phyloP scores from a whole-genome alignment of 1,284 basidiomycete genomes.

The Pseudozyma pruni region DNA sequence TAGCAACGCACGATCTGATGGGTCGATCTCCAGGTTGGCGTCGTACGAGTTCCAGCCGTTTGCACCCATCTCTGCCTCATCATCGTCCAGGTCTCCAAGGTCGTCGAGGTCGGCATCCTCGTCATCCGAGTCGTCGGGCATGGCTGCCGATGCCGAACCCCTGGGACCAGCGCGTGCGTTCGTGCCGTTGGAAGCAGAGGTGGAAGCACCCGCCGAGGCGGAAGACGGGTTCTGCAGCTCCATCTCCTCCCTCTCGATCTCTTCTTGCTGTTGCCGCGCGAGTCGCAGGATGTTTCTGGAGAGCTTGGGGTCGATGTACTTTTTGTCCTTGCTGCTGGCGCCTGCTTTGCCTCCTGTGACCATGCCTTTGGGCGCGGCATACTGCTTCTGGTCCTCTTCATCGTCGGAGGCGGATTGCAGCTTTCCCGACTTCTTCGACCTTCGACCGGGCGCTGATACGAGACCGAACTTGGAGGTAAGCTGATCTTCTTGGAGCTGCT shows the following conservation, averaged over 20 bases:
- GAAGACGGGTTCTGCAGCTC: constrained; percentile 39
- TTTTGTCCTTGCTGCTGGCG: constrained; percentile 39
- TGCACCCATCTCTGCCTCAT: constrained; percentile 61
- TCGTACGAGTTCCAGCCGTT: constrained; percentile 55
- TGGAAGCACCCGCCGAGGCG: constrained; percentile 15
- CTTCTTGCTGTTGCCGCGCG: constrained; percentile 91
- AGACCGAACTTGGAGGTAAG: constrained; percentile 51
- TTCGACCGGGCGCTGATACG: constrained; percentile 49
- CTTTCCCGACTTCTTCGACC: constrained; percentile 33
- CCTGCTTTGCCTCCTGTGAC: constrained; percentile 55
- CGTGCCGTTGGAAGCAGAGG: constrained; percentile 62
- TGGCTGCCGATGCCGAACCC: constrained; percentile 28
- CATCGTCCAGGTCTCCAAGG: constrained; percentile 54
- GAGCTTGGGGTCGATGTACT: constrained; percentile 73
- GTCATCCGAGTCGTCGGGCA: constrained; percentile 70
- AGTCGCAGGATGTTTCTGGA: constrained; percentile 91
- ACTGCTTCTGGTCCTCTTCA: constrained; percentile 31
- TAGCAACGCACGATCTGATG: constrained; percentile 62
- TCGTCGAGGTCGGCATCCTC: constrained; percentile 58
- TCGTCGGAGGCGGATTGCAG: constrained; percentile 30
- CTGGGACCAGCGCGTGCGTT: constrained; percentile 60
- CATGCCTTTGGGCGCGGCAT: constrained; percentile 44
- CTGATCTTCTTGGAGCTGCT: constrained; percentile 52
- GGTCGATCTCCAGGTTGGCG: constrained; percentile 62
- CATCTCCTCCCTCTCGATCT: constrained; percentile 70